Conservation (phyloP, 768 basidiomycete species). For the Suillus sp. region DNA sequence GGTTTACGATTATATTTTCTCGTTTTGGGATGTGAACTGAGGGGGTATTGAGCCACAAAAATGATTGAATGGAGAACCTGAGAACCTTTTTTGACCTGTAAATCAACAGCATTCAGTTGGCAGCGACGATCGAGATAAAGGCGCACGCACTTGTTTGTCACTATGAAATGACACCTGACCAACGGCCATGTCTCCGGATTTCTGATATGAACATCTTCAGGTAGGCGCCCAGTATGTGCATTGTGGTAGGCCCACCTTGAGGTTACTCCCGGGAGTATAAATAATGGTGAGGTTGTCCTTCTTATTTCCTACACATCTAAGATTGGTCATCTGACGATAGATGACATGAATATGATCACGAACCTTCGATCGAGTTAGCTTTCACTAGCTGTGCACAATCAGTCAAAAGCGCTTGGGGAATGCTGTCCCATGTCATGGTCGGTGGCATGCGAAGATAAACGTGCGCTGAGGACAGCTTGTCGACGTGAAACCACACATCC, state of each 20-base stretch:
- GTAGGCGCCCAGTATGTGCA: constrained; percentile 3
- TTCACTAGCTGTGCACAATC: constrained; percentile 97
- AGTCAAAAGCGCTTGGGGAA: constrained; percentile 73
- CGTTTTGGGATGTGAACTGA: constrained; percentile 77
- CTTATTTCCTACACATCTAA: constrained; percentile 74
- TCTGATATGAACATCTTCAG: constrained; percentile 49
- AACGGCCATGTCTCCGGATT: constrained; percentile 97
- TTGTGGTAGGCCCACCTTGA: constrained; percentile 60
- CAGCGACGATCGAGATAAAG: neutral
- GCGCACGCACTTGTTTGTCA: constrained; percentile 69
- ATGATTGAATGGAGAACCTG: neutral
- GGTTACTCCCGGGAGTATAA: constrained; percentile 89
- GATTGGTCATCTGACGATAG: neutral
- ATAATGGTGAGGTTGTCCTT: constrained; percentile 92
- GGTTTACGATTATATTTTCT: constrained; percentile 88
- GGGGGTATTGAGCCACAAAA: neutral
- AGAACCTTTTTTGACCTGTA: constrained; percentile 78
- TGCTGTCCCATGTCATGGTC: constrained; percentile 83
- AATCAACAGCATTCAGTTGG: neutral
- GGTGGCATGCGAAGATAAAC: constrained; percentile 92
- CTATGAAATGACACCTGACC: constrained; percentile 95
- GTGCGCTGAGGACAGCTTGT: constrained; percentile 95
- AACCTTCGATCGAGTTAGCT: constrained; percentile 96
- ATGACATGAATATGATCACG: constrained; percentile 8
- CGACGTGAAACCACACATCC: constrained; percentile 96